Evolutionary conservation across 2,329 filamentous ascomycete species (phyloP).

Genomic region (Trichoderma sp.): DNA sequence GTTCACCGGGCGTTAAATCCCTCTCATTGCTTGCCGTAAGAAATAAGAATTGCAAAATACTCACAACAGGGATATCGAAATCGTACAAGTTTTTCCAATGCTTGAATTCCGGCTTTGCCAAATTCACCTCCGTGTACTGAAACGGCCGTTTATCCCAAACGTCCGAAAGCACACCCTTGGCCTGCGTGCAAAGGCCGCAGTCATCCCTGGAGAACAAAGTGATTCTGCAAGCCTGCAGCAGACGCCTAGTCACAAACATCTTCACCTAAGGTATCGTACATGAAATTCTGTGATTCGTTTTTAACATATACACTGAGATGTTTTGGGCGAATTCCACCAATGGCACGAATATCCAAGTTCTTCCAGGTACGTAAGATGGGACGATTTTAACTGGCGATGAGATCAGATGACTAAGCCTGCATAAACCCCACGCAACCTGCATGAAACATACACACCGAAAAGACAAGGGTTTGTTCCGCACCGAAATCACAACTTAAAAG

Average conservation of each 20-base stretch:
- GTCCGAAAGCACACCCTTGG: constrained; percentile 63
- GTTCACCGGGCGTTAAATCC: not conserved
- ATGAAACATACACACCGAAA: not conserved
- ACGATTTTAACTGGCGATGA: not conserved
- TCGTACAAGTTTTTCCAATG: constrained; percentile 73
- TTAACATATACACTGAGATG: not conserved
- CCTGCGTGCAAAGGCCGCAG: constrained; percentile 68
- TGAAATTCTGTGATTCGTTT: not conserved
- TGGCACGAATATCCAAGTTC: not conserved
- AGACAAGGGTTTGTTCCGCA: not conserved
- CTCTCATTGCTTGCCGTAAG: not conserved
- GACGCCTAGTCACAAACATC: constrained; percentile 52
- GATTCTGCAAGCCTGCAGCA: constrained; percentile 57
- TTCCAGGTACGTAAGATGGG: not conserved
- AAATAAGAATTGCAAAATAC: too few species aligned
- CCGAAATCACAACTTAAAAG: not conserved
- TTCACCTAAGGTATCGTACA: not conserved
- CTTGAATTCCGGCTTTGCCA: constrained; percentile 60
- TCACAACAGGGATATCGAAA: constrained; percentile 77
- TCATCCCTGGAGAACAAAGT: constrained; percentile 72
- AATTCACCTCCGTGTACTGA: constrained; percentile 66
- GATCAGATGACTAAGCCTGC: not conserved
- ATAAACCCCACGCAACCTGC: not conserved
- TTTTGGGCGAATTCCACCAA: not conserved
- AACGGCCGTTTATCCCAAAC: constrained; percentile 68